phyloP scores from a whole-genome alignment of 306 rosid species.

The Acacia crassicarpa region DNA sequence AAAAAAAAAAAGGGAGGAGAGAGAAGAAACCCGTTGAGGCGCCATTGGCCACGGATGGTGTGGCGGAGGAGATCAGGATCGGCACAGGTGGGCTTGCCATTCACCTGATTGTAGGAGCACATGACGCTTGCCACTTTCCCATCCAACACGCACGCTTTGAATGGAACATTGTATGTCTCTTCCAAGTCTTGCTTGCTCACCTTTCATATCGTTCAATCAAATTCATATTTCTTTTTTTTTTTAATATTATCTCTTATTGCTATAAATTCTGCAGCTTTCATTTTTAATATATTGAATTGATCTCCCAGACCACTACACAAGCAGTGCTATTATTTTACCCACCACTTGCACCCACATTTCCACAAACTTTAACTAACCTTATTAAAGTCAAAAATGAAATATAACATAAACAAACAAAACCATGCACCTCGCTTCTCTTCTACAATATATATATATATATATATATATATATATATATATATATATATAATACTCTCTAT shows the following conservation, averaged over 20 bases:
- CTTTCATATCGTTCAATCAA: slow-evolving; percentile 3
- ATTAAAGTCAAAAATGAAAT: neutral
- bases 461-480: too few species aligned
- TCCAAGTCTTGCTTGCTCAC: slow-evolving; percentile 84
- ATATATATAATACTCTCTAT: too few species aligned
- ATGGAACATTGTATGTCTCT: slow-evolving; percentile 86
- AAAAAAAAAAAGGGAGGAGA: too few species aligned
- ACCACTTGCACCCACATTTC: slow-evolving; percentile 27
- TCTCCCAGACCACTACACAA: too few species aligned
- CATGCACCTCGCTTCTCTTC: neutral
- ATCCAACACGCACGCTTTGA: slow-evolving; percentile 75
- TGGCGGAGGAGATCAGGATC: slow-evolving; percentile 73
- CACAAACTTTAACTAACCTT: slow-evolving; percentile 3
- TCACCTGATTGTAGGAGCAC: slow-evolving; percentile 98
- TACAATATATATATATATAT: too few species aligned
- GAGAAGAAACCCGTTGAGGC: slow-evolving; percentile 47
- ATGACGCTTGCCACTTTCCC: slow-evolving; percentile 91
- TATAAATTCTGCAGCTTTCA: too few species aligned
- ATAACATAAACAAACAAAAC: neutral
- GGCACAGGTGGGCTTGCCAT: slow-evolving; percentile 94
- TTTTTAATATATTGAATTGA: too few species aligned
- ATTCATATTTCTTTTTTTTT: too few species aligned
- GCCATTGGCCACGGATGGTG: slow-evolving; percentile 85
- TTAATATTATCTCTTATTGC: too few species aligned
- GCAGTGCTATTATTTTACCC: neutral